Conservation (phyloP, 768 basidiomycete species). For the Hysterangium stoloniferum region DNA sequence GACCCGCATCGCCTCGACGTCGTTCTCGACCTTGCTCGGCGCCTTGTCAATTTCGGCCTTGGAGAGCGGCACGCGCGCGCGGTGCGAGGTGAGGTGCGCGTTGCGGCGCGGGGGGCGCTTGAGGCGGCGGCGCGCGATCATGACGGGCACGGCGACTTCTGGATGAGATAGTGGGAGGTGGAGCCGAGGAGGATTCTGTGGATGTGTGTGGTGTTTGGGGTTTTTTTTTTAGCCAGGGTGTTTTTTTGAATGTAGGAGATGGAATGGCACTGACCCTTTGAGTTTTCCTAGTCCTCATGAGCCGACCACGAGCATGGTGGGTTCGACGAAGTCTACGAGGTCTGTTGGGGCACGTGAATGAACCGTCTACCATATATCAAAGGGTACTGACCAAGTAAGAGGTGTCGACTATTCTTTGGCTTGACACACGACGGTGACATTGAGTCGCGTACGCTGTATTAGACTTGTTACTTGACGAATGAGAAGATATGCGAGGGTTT, state of each 20-base stretch:
- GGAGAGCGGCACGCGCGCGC: conserved; percentile 77
- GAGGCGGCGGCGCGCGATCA: conserved; percentile 90
- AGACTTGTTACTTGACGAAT: conserved; percentile 83
- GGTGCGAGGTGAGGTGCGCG: conserved; percentile 71
- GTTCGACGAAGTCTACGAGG: conserved; percentile 80
- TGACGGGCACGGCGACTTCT: conserved; percentile 93
- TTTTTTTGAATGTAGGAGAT: no score
- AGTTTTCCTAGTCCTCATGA: conserved; percentile 85
- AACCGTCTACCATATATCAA: no score
- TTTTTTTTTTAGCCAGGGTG: no score
- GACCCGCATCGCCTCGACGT: conserved; percentile 74
- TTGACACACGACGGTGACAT: conserved; percentile 85
- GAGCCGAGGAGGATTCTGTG: conserved; percentile 90
- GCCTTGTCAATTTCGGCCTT: conserved; percentile 84
- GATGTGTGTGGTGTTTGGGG: no score
- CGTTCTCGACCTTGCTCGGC: conserved; percentile 69
- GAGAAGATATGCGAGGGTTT: conserved; percentile 82
- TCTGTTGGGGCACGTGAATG: conserved; percentile 31
- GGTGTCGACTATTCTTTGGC: conserved; percentile 93
- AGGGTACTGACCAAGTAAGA: conserved; percentile 57
- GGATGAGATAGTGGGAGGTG: conserved; percentile 89
- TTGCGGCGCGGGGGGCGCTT: conserved; percentile 78
- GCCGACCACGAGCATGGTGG: conserved; percentile 90
- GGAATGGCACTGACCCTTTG: conserved; percentile 56
- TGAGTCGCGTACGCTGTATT: conserved; percentile 82